Conservation (phyloP, 1,284 basidiomycete genomes). For the Cystobasidium pallidum region DNA sequence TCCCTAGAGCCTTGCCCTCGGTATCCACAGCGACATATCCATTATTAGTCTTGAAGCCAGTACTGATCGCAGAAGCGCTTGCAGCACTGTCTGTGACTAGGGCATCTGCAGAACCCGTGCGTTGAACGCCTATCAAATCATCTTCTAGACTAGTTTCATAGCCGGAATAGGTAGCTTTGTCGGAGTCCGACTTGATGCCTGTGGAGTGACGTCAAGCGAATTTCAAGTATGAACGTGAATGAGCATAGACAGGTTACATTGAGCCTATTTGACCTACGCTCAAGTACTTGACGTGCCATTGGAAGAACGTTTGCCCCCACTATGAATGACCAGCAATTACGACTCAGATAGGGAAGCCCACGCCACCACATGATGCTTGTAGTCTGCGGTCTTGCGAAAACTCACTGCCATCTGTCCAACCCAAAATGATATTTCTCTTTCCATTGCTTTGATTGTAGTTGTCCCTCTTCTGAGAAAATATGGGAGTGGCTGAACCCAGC, state of each 20-base stretch:
- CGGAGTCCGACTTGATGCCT: background rate
- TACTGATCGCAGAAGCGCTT: slow-evolving; percentile 2
- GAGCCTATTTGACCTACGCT: slow-evolving; percentile 1
- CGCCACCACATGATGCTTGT: too few species aligned
- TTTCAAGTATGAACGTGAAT: too few species aligned
- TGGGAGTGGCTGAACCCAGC: background rate
- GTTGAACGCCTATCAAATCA: slow-evolving; percentile 1
- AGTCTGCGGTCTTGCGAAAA: too few species aligned
- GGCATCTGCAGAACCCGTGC: background rate
- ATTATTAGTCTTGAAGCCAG: slow-evolving; percentile 18
- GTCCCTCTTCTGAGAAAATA: background rate
- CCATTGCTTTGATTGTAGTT: background rate
- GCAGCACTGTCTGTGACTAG: slow-evolving; percentile 15
- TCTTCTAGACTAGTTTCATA: slow-evolving; percentile 9
- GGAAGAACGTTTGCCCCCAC: background rate
- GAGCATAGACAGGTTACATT: too few species aligned
- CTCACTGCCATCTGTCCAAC: slow-evolving; percentile 13
- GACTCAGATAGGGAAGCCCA: too few species aligned
- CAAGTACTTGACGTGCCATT: slow-evolving; percentile 9
- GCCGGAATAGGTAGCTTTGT: slow-evolving; percentile 1
- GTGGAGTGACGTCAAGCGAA: background rate
- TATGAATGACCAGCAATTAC: background rate
- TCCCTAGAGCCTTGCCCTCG: slow-evolving; percentile 1
- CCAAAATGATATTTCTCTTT: slow-evolving; percentile 4
- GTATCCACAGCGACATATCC: background rate